Conservation (phyloP, 352 stramenopile genomes). For the Phytophthora pini region DNA sequence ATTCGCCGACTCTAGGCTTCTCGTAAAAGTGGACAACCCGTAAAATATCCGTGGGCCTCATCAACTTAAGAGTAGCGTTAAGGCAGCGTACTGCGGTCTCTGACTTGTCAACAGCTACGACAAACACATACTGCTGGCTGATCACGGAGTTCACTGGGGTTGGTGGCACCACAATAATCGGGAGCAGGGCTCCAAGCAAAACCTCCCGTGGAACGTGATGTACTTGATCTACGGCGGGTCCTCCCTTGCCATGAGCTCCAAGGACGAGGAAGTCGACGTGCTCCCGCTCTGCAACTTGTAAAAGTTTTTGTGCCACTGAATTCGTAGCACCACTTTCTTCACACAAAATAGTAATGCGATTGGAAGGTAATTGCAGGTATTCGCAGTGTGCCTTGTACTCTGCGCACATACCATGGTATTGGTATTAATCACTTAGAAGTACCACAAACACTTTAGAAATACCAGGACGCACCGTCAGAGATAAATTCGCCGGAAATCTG, state of each 20-base stretch:
- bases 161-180: constrained; percentile 54
- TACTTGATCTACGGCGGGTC: constrained; percentile 62
- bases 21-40: constrained; percentile 73
- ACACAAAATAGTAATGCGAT: constrained; percentile 47
- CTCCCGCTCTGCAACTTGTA: constrained; percentile 35
- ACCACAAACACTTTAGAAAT: too few species aligned
- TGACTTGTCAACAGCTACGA: constrained; percentile 60
- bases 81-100: constrained; percentile 37
- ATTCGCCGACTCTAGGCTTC: constrained; percentile 46
- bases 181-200: constrained; percentile 24
- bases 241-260: constrained; percentile 65
- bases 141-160: constrained; percentile 54
- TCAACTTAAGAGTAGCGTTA: constrained; percentile 62
- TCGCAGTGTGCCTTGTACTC: constrained; percentile 62
- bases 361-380: constrained; percentile 47
- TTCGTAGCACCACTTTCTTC: constrained; percentile 24
- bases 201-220: constrained; percentile 63
- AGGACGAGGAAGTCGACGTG: constrained; percentile 60
- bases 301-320: constrained; percentile 45
- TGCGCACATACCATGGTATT: constrained; percentile 3
- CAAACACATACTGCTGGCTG: constrained; percentile 53
- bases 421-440: not conserved
- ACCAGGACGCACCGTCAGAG: constrained; percentile 40
- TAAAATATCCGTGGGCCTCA: constrained; percentile 49
- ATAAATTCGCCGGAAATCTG: constrained; percentile 71